phyloP scores from a whole-genome alignment of 148 eudicot genomes.

The Nyssa sinensis region DNA sequence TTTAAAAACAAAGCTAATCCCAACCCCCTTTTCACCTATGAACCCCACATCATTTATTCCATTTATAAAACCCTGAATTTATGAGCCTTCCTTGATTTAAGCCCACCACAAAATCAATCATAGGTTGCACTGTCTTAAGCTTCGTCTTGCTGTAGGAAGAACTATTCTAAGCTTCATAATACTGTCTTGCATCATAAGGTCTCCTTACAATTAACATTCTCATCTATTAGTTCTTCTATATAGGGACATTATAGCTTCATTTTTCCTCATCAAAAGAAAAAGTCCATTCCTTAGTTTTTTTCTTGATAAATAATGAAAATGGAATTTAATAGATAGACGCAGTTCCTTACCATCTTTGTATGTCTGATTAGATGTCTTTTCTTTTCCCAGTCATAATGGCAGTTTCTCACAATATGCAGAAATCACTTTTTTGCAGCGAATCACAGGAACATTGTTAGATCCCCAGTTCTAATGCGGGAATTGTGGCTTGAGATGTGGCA shows the following conservation, averaged over 20 bases:
- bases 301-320: background rate
- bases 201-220: background rate
- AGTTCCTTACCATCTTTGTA: slow-evolving; percentile 3
- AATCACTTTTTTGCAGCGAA: slow-evolving; percentile 54
- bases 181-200: too few relatives aligned
- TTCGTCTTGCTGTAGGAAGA: background rate
- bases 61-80: background rate
- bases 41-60: background rate
- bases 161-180: too few relatives aligned
- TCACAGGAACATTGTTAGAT: slow-evolving; percentile 93
- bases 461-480: slow-evolving; percentile 88
- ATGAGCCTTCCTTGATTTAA: background rate
- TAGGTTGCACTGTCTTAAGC: too few relatives aligned
- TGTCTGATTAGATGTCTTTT: background rate
- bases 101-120: background rate
- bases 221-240: background rate
- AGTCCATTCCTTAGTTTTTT: too few relatives aligned
- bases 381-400: background rate
- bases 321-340: background rate
- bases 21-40: too few relatives aligned
- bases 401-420: background rate
- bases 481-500: slow-evolving; percentile 99
- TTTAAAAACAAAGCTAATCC: too few relatives aligned
- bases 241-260: background rate
- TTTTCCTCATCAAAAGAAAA: too few relatives aligned